Evolutionary conservation across 176 grass and related monocot species (phyloP).

Genomic region (Dendrocalamus sinicus): DNA sequence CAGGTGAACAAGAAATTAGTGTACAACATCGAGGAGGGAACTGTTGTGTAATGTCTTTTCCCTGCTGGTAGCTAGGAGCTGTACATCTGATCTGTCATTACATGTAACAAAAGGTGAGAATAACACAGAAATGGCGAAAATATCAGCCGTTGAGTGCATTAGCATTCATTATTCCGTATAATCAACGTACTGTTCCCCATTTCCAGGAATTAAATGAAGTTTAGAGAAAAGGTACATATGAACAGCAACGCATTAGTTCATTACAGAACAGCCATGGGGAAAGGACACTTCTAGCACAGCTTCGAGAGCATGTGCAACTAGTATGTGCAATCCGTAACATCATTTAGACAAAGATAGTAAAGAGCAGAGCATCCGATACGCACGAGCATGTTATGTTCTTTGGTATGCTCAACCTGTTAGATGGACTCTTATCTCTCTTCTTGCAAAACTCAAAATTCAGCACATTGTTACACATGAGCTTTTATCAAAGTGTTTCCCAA

Average conservation of each 20-base stretch:
- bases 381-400: neutral
- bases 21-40: neutral
- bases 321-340: slow-evolving; percentile 9
- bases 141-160: too few relatives aligned
- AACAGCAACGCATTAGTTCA: neutral
- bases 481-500: slow-evolving; percentile 5
- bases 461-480: neutral
- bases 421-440: neutral
- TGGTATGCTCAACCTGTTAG: neutral
- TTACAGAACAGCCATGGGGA: neutral
- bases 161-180: neutral
- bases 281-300: slow-evolving; percentile 13
- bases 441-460: slow-evolving; percentile 9
- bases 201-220: neutral
- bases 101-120: too few relatives aligned
- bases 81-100: too few relatives aligned
- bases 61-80: neutral
- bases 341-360: neutral
- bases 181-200: neutral
- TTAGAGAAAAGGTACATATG: neutral
- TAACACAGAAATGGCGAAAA: too few relatives aligned
- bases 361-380: neutral
- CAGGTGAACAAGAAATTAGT: neutral
- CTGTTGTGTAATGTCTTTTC: neutral
- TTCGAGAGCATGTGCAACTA: slow-evolving; percentile 8